phyloP scores from a whole-genome alignment of 495 filamentous ascomycete species.

The Aspergillus sparsus region DNA sequence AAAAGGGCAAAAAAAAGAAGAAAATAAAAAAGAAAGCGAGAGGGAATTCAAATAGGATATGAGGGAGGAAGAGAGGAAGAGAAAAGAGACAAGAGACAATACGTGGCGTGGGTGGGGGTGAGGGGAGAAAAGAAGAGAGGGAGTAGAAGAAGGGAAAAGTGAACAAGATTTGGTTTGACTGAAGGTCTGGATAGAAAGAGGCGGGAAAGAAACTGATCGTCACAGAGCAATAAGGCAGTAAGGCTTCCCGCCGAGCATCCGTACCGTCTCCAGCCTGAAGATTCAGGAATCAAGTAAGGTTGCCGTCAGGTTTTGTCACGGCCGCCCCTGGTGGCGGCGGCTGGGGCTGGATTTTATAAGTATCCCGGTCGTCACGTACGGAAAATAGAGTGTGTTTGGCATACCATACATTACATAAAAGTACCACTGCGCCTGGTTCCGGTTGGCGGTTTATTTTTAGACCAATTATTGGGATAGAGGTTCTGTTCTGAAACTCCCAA shows the following conservation, averaged over 20 bases:
- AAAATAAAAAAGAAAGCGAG: constrained; percentile 20
- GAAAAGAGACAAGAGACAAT: constrained; percentile 16
- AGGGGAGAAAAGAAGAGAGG: constrained; percentile 22
- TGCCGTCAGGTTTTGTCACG: constrained; percentile 14
- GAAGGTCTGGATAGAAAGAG: constrained; percentile 28
- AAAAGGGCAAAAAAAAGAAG: constrained; percentile 23
- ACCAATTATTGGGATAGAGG: not conserved
- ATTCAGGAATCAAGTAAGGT: constrained; percentile 17
- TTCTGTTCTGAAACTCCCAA: not conserved
- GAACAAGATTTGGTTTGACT: constrained; percentile 28
- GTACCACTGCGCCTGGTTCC: constrained; percentile 16
- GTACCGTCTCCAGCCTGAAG: constrained; percentile 8
- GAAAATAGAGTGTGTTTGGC: not conserved
- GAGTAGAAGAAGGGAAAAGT: constrained; percentile 23
- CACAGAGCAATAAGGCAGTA: constrained; percentile 25
- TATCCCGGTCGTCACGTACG: constrained; percentile 1
- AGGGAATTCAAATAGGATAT: constrained; percentile 22
- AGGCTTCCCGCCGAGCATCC: constrained; percentile 14
- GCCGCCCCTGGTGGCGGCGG: not conserved
- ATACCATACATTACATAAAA: constrained; percentile 17
- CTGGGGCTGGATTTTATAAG: not conserved
- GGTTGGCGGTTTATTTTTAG: constrained; percentile 25
- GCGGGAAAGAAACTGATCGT: constrained; percentile 34
- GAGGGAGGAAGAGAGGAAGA: constrained; percentile 14
- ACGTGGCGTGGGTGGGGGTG: constrained; percentile 24